Percentiles rank a stretch among this genome's conserved stretches.
These are phyloP conservation scores for Cladosporium sp. DNA, from an alignment of 2,329 filamentous ascomycete genomes.

Conservation along the genomic window DNA sequence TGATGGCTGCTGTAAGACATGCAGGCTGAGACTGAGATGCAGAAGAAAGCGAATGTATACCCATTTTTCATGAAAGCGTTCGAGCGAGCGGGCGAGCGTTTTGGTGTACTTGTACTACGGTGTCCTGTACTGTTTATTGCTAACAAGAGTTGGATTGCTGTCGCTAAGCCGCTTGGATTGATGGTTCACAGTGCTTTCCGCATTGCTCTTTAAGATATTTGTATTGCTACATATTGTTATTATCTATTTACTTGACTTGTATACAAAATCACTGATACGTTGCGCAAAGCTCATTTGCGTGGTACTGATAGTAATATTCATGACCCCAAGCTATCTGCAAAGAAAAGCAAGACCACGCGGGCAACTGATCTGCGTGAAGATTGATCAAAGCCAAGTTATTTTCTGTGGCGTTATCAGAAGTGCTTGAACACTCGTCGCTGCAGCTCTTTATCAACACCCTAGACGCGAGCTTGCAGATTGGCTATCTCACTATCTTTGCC, in stretches of 20 bases:
- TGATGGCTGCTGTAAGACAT: not conserved
- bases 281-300: no score
- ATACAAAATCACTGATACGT: no score
- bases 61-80: constrained; percentile 1
- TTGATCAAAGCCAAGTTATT: no score
- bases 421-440: not conserved
- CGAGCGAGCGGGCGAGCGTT: not conserved
- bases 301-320: not conserved
- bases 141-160: not conserved
- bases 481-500: not conserved
- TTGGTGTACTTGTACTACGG: not conserved
- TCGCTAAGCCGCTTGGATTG: not conserved
- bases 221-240: no score
- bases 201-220: no score
- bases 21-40: no score
- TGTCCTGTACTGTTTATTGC: not conserved
- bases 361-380: no score
- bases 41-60: not conserved
- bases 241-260: no score
- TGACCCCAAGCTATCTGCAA: no score
- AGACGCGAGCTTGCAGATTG: not conserved
- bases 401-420: no score
- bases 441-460: not conserved
- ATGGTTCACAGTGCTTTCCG: not conserved
- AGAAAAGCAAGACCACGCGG: no score